Evolutionary conservation across 495 filamentous ascomycete genomes (phyloP).

Genomic region (Hypoxylon fuscum): DNA sequence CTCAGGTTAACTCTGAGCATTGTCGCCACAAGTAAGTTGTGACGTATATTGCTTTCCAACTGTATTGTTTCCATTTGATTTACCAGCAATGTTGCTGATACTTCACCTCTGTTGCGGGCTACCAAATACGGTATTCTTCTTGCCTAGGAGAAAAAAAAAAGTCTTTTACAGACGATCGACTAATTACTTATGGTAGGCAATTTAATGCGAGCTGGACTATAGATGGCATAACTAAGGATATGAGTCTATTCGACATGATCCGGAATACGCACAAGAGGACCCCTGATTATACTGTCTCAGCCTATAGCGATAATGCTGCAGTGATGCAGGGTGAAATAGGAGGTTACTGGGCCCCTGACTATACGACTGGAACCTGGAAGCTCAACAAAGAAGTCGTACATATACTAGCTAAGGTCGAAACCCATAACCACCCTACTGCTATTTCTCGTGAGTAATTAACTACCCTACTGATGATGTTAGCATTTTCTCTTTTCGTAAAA

Average conservation of each 20-base stretch:
- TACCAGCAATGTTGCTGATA: background rate
- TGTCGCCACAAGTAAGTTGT: slow-evolving; percentile 65
- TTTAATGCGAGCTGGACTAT: slow-evolving; percentile 99
- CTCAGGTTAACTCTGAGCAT: slow-evolving; percentile 91
- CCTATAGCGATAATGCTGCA: slow-evolving; percentile 97
- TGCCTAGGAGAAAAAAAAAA: background rate
- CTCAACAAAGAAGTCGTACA: slow-evolving; percentile 88
- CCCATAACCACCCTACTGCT: slow-evolving; percentile 96
- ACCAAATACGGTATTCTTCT: slow-evolving; percentile 69
- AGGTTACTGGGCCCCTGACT: slow-evolving; percentile 84
- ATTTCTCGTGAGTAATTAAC: slow-evolving; percentile 68
- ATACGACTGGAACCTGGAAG: slow-evolving; percentile 85
- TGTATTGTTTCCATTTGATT: background rate
- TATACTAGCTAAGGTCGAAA: slow-evolving; percentile 94
- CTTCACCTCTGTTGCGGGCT: background rate
- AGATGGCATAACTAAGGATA: slow-evolving; percentile 79
- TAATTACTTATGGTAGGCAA: slow-evolving; percentile 52
- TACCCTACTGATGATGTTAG: background rate
- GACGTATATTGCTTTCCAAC: background rate
- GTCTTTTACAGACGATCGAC: background rate
- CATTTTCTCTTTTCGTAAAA: too few relatives aligned
- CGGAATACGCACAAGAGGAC: slow-evolving; percentile 86
- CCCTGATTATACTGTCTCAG: slow-evolving; percentile 83
- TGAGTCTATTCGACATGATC: slow-evolving; percentile 93
- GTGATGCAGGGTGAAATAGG: slow-evolving; percentile 81